Percentiles rank a stretch among this genome's conserved stretches.
phyloP scores from a whole-genome alignment of 1,139 yeast species.

The Hemisphaericaspora lyxosophila region DNA sequence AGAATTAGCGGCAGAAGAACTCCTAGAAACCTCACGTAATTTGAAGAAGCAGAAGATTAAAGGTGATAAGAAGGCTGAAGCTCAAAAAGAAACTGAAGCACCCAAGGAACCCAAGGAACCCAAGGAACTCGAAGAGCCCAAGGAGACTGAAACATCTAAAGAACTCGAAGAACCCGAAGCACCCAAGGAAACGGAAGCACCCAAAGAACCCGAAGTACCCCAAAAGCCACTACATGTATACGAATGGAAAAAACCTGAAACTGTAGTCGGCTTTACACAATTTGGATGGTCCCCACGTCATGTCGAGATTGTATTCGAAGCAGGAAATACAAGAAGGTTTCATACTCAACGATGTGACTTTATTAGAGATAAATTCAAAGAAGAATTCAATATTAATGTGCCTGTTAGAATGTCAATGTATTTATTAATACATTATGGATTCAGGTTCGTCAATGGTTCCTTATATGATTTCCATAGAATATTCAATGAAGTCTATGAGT shows the following conservation, averaged over 20 bases:
- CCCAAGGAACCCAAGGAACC: background rate
- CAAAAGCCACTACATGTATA: background rate
- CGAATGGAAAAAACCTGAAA: background rate
- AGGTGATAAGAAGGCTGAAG: too few relatives aligned
- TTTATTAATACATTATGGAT: conserved; percentile 21
- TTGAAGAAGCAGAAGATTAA: background rate
- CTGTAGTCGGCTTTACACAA: conserved; percentile 1
- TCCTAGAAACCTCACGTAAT: background rate
- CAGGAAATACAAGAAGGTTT: conserved; percentile 5
- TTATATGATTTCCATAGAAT: conserved; percentile 12
- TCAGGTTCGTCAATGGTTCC: conserved; percentile 12
- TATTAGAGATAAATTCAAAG: conserved; percentile 9
- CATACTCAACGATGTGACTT: conserved; percentile 9
- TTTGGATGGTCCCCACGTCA: conserved; percentile 14
- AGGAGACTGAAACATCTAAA: too few relatives aligned
- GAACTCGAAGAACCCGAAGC: too few relatives aligned
- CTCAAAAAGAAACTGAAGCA: background rate
- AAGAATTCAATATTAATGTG: conserved; percentile 10
- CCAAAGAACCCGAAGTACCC: background rate
- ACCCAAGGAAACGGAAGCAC: too few relatives aligned
- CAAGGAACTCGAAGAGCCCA: background rate
- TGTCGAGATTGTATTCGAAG: conserved; percentile 12
- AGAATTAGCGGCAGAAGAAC: background rate
- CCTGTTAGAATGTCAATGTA: conserved; percentile 16
- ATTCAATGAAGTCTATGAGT: conserved; percentile 16